A percentile compares a stretch with the other conserved stretches of the same genome.
phyloP scores from a whole-genome alignment of 345 rosid species.

The Moricandia moricandioides region DNA sequence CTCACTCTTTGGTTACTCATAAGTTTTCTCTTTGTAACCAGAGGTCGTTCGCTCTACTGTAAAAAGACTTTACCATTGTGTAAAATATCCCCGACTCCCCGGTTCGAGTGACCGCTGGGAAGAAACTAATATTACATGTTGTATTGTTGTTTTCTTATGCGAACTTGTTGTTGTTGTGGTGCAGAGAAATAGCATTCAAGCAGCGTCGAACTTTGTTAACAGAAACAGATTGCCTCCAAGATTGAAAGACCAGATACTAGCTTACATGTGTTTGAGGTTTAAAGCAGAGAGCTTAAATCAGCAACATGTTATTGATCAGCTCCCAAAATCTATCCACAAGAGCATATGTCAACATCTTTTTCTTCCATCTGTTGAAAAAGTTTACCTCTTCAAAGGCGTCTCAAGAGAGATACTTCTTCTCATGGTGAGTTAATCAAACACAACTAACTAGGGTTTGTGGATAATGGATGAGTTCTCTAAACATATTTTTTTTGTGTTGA shows the following conservation, averaged over 20 bases:
- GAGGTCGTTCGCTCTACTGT: too few species aligned
- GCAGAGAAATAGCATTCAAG: constrained; percentile 91
- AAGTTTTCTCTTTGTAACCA: neutral
- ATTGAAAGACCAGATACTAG: constrained; percentile 76
- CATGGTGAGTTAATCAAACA: constrained; percentile 43
- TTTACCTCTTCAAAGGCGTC: constrained; percentile 67
- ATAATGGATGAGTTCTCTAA: neutral
- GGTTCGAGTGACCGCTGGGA: too few species aligned
- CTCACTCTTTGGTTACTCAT: neutral
- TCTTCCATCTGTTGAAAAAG: constrained; percentile 64
- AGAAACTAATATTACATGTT: too few species aligned
- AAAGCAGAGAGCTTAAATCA: constrained; percentile 92
- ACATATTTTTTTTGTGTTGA: neutral
- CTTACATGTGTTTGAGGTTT: constrained; percentile 88
- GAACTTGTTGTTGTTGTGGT: neutral
- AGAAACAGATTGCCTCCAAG: constrained; percentile 73
- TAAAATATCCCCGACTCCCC: too few species aligned
- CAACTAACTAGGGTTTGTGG: neutral
- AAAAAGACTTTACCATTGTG: too few species aligned
- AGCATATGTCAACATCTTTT: constrained; percentile 86
- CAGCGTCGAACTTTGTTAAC: constrained; percentile 72
- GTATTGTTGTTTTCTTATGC: constrained; percentile 18
- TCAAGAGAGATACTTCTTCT: constrained; percentile 63
- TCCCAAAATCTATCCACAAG: constrained; percentile 86
- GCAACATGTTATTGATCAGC: constrained; percentile 73